phyloP scores from a whole-genome alignment of 2,329 filamentous ascomycete species.

The Emericellopsis atlantica region DNA sequence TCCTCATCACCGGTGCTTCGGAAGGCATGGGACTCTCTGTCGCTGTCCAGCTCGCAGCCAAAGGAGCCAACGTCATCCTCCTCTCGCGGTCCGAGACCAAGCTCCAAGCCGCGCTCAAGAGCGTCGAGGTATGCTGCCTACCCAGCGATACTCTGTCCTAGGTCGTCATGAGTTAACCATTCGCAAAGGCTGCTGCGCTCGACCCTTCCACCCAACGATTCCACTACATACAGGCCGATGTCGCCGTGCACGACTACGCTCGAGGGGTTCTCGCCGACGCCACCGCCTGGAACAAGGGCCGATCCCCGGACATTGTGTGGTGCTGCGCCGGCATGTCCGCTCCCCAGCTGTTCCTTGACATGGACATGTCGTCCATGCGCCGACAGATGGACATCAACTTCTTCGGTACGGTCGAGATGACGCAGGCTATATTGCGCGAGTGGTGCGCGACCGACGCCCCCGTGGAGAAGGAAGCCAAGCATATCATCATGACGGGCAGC shows the following conservation, averaged over 20 bases:
- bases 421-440: constrained; percentile 61
- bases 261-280: constrained; percentile 57
- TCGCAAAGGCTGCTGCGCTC: constrained; percentile 48
- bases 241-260: constrained; percentile 59
- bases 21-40: constrained; percentile 80
- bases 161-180: constrained; percentile 4
- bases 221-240: constrained; percentile 72
- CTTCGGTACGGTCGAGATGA: constrained; percentile 76
- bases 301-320: constrained; percentile 77
- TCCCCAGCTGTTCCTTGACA: constrained; percentile 69
- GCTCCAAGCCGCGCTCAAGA: constrained; percentile 56
- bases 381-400: constrained; percentile 89
- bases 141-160: background rate
- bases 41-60: constrained; percentile 61
- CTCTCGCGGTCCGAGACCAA: constrained; percentile 67
- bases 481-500: constrained; percentile 82
- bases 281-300: constrained; percentile 64
- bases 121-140: constrained; percentile 40
- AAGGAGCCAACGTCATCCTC: constrained; percentile 79
- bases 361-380: constrained; percentile 51
- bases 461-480: constrained; percentile 41
- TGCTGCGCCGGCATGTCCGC: constrained; percentile 67
- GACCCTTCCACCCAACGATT: constrained; percentile 61
- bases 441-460: constrained; percentile 51
- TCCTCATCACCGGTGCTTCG: constrained; percentile 82